Base-by-base conservation (phyloP, 768 basidiomycete genomes). In the Lentinula edodes region DNA sequence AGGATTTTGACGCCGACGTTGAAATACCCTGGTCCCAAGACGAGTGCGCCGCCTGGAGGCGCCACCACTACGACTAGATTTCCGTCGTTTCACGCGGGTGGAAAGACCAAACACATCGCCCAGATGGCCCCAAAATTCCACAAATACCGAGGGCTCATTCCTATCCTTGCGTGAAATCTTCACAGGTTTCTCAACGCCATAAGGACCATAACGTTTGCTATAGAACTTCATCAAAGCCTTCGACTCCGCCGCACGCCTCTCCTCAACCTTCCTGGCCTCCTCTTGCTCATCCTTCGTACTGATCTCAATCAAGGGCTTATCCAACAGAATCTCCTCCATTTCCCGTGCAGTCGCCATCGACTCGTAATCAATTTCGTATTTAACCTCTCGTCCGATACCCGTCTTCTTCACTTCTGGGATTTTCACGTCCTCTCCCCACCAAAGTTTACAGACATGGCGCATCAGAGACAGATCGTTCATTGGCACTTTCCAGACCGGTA, bases 291-390 rank as follows among this genome's bases (percentile, higher is more conserved):
- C 41, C 23, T 39, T 56, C 41, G 55, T 56, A 42, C 54, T 42
- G 5, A 55, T 55, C 6, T 39, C 54, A n/a, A 56, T 43, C 41
- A 56, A 56, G 18, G 55, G 55, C 9, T 12, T 23, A 10, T 42
- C 18, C 38, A 41, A 28, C 38, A 56, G 34, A 10, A 41, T 28
- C 20, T 56, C 55, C 38, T 56, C 20, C 38, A 43, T 12, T n/a
- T 56, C 55, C 41, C 41, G 20, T 28, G 39, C 55, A 41, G 18
- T 56, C 18, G 39, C 41, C 41, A 56, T 56, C 41, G 55, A 20
- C 38, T 56, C 55, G 39, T 56, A 56, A 56, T 56, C 55, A 13
- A 56, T 42, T 20, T 28, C 55, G 12, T 56, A 56, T 39, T n/a
- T 54, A 15, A 36, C 53, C 18, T 54, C 51, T 16, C 36, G 38